Percentiles rank a stretch among this genome's conserved stretches.
These are phyloP conservation scores for Colletotrichum sp. DNA, from an alignment of 2,329 filamentous ascomycete genomes.

Conservation along the genomic window DNA sequence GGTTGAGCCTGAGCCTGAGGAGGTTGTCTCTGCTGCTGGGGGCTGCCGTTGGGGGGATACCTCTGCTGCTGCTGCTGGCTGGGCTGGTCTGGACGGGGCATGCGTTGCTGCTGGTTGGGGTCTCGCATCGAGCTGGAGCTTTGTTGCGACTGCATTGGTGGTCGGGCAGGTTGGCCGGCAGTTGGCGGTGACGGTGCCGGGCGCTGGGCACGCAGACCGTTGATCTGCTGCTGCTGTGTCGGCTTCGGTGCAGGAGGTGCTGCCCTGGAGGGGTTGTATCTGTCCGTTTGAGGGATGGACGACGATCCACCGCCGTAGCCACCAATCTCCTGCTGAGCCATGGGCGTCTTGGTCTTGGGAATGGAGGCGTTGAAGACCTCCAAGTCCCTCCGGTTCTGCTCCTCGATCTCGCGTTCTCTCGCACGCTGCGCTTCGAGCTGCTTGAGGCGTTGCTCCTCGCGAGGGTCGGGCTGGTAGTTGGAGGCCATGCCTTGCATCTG, in stretches of 20 bases:
- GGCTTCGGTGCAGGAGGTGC: constrained; percentile 80
- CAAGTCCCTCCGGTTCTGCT: constrained; percentile 75
- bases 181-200: constrained; percentile 76
- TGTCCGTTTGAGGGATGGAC: constrained; percentile 54
- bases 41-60: constrained; percentile 58
- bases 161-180: constrained; percentile 45
- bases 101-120: constrained; percentile 48
- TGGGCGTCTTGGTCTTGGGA: constrained; percentile 78
- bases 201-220: constrained; percentile 72
- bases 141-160: constrained; percentile 53
- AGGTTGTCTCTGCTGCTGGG: constrained; percentile 51
- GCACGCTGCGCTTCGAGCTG: constrained; percentile 65
- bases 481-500: constrained; percentile 63
- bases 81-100: constrained; percentile 52
- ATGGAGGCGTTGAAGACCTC: constrained; percentile 91
- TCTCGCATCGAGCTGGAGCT: constrained; percentile 52
- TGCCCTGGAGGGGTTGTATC: constrained; percentile 86
- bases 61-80: constrained; percentile 42
- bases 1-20: constrained; percentile 32
- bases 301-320: constrained; percentile 62
- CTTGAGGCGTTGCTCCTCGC: constrained; percentile 66
- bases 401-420: constrained; percentile 61
- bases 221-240: constrained; percentile 59
- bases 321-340: constrained; percentile 91
- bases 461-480: constrained; percentile 57